Percentiles rank a stretch among this genome's conserved stretches.
phyloP scores from a whole-genome alignment of 2,329 filamentous ascomycete genomes.

The Plectosphaerella sp. region DNA sequence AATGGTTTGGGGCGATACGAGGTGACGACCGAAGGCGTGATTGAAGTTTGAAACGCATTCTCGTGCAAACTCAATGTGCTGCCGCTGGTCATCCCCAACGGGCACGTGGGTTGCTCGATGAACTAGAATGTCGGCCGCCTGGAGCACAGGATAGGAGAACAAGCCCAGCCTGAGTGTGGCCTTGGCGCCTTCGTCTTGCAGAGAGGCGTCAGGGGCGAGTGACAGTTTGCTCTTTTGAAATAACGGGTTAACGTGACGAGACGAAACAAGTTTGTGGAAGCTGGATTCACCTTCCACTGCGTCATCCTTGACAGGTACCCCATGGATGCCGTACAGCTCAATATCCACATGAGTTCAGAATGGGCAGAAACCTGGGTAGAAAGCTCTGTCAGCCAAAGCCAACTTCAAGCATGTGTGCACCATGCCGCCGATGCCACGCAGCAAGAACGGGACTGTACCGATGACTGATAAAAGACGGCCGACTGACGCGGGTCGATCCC shows the following conservation, averaged over 20 bases:
- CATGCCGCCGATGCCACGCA: background rate
- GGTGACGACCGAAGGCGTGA: slow-evolving; percentile 58
- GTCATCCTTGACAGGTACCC: slow-evolving; percentile 98
- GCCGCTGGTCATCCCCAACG: slow-evolving; percentile 90
- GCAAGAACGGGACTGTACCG: slow-evolving; percentile 41
- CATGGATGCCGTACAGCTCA: slow-evolving; percentile 86
- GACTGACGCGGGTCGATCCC: slow-evolving; percentile 75
- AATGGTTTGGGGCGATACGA: slow-evolving; percentile 66
- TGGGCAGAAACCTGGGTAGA: slow-evolving; percentile 65
- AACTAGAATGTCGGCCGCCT: slow-evolving; percentile 89
- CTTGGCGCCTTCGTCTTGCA: slow-evolving; percentile 55
- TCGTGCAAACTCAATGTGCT: slow-evolving; percentile 90
- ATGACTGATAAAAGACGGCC: slow-evolving; percentile 78
- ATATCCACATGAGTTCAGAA: slow-evolving; percentile 92
- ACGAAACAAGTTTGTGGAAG: background rate
- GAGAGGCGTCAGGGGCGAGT: slow-evolving; percentile 51
- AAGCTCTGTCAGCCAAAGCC: background rate
- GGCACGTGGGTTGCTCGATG: slow-evolving; percentile 91
- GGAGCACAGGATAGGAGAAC: slow-evolving; percentile 93
- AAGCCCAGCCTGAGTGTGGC: slow-evolving; percentile 74
- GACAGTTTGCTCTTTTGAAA: slow-evolving; percentile 66
- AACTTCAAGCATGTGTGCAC: background rate
- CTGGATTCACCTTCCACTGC: slow-evolving; percentile 78
- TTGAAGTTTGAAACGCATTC: slow-evolving; percentile 88
- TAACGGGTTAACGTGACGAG: background rate